A percentile compares a stretch with the other conserved stretches of the same genome.
These are phyloP conservation scores for Xylaria sp. DNA, from an alignment of 2,329 filamentous ascomycete genomes.

Conservation along the genomic window DNA sequence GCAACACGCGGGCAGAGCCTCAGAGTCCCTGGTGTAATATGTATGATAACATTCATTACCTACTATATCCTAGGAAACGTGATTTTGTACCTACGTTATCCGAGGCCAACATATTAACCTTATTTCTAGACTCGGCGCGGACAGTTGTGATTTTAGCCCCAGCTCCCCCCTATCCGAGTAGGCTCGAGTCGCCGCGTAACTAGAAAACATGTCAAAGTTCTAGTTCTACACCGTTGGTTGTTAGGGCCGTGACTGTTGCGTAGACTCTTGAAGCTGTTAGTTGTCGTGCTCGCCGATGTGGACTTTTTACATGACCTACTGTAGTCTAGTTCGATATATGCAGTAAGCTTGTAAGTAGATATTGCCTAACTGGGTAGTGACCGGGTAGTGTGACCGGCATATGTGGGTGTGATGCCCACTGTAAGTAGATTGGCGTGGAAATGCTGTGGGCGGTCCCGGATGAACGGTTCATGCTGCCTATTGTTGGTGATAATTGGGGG, in stretches of 20 bases:
- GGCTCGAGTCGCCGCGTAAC: neutral
- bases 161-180: neutral
- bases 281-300: neutral
- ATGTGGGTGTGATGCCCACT: neutral
- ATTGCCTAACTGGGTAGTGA: neutral
- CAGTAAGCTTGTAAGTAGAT: constrained; percentile 1
- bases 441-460: constrained; percentile 8
- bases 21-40: neutral
- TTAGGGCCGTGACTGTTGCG: neutral
- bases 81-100: neutral
- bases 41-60: neutral
- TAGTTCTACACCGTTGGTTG: neutral
- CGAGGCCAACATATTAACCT: neutral
- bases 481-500: constrained; percentile 5
- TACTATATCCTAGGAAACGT: neutral
- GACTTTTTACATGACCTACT: neutral
- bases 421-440: neutral
- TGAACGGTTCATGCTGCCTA: constrained; percentile 17
- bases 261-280: neutral
- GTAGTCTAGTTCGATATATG: neutral
- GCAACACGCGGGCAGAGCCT: constrained; percentile 22
- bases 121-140: neutral
- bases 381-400: neutral
- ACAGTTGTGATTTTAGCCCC: neutral
- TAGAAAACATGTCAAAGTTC: neutral